phyloP scores from a whole-genome alignment of 345 rosid genomes.

The Ailanthus altissimus region DNA sequence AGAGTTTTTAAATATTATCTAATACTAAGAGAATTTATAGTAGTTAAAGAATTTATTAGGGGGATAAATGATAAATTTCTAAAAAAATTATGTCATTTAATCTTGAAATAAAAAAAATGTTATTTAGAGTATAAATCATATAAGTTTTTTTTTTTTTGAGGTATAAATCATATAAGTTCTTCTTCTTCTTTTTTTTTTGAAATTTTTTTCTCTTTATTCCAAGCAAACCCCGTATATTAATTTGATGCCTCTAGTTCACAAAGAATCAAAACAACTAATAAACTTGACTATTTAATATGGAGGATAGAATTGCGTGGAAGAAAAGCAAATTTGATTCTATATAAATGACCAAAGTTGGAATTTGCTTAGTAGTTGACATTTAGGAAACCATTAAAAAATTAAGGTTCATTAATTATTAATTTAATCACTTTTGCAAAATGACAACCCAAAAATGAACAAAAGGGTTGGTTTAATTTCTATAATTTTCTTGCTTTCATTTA shows the following conservation, averaged over 20 bases:
- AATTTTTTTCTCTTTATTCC: no score
- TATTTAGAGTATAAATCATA: no score
- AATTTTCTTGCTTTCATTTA: not conserved
- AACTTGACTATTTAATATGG: not conserved
- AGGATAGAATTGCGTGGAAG: slow-evolving; percentile 21
- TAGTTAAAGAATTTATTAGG: no score
- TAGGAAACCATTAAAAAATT: not conserved
- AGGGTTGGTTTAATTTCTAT: not conserved
- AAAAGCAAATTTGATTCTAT: not conserved
- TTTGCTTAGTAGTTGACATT: not conserved
- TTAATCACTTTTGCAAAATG: not conserved
- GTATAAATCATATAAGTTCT: no score
- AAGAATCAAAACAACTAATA: not conserved
- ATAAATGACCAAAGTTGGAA: not conserved
- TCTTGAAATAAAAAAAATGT: no score
- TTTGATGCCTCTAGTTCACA: not conserved
- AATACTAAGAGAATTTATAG: no score
- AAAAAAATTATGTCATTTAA: no score
- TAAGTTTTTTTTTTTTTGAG: no score
- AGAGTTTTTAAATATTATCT: no score
- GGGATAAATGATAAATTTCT: no score
- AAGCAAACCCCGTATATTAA: not conserved
- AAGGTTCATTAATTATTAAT: not conserved
- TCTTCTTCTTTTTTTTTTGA: no score
- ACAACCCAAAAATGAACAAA: not conserved